These are phyloP conservation scores for Acacia crassicarpa DNA, from an alignment of 306 rosid genomes.

Conservation along the genomic window DNA sequence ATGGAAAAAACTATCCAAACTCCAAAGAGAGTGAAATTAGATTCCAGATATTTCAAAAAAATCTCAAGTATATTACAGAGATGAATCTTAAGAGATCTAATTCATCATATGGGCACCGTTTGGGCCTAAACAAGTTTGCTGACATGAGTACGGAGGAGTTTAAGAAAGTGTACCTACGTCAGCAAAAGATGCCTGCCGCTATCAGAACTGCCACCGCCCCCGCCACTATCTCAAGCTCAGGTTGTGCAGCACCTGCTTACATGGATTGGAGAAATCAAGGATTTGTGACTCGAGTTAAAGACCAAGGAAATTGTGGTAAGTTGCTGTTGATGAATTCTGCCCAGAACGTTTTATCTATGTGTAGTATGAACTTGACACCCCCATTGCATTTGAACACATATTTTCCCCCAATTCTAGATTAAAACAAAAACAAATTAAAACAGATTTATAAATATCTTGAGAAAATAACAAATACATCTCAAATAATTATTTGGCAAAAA, in stretches of 20 bases:
- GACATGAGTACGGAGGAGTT: slow-evolving; percentile 55
- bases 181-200: neutral
- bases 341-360: neutral
- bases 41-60: slow-evolving; percentile 46
- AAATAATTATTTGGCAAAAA: too few species aligned
- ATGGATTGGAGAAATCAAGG: slow-evolving; percentile 63
- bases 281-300: slow-evolving; percentile 45
- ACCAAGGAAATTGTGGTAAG: slow-evolving; percentile 42
- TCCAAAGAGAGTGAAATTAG: slow-evolving; percentile 42
- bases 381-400: neutral
- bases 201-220: neutral
- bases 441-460: too few species aligned
- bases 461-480: too few species aligned
- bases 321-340: neutral
- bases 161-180: slow-evolving; percentile 18
- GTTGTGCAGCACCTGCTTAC: slow-evolving; percentile 31
- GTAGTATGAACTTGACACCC: neutral
- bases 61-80: slow-evolving; percentile 44
- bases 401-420: too few species aligned
- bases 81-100: slow-evolving; percentile 34
- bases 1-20: slow-evolving; percentile 37
- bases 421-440: too few species aligned
- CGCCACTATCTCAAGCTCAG: neutral
- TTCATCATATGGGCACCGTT: slow-evolving; percentile 1
- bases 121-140: slow-evolving; percentile 58